A percentile compares a stretch with the other conserved stretches of the same genome.
These are phyloP conservation scores for Leptographium flavum DNA, from an alignment of 2,329 filamentous ascomycete species.

Conservation along the genomic window DNA sequence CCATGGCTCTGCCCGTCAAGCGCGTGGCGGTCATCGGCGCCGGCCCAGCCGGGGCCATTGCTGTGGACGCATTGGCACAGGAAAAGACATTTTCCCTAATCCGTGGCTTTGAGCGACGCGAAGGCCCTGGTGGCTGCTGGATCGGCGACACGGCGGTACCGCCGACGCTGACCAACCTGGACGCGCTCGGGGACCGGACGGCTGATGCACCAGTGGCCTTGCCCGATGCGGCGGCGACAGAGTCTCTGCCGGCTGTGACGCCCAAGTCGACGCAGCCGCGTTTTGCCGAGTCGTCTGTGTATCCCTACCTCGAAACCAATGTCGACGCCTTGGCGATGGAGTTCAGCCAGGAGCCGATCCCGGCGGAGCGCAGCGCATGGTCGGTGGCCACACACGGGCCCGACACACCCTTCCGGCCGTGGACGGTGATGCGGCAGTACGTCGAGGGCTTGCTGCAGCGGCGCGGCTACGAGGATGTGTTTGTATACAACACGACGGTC, in stretches of 20 bases:
- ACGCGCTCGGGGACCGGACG: conserved; percentile 28
- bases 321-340: conserved; percentile 45
- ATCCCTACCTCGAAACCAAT: conserved; percentile 30
- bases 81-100: conserved; percentile 27
- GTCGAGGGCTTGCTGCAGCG: conserved; percentile 32
- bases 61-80: conserved; percentile 11
- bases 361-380: conserved; percentile 13
- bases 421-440: conserved; percentile 39
- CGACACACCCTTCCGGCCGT: conserved; percentile 48
- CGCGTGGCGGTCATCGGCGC: conserved; percentile 18
- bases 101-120: conserved; percentile 26
- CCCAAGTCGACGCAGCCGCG: conserved; percentile 17
- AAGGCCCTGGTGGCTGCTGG: conserved; percentile 30
- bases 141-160: conserved; percentile 33
- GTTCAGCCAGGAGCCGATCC: conserved; percentile 21
- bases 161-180: conserved; percentile 16
- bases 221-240: conserved; percentile 30
- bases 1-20: not conserved
- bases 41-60: conserved; percentile 23
- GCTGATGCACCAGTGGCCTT: conserved; percentile 32
- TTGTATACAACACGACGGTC: conserved; percentile 45
- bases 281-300: conserved; percentile 7
- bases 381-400: conserved; percentile 35
- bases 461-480: conserved; percentile 18
- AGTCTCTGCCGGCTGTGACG: conserved; percentile 29